phyloP scores from a whole-genome alignment of 2,329 filamentous ascomycete genomes.

The Verticillium tricorpus region DNA sequence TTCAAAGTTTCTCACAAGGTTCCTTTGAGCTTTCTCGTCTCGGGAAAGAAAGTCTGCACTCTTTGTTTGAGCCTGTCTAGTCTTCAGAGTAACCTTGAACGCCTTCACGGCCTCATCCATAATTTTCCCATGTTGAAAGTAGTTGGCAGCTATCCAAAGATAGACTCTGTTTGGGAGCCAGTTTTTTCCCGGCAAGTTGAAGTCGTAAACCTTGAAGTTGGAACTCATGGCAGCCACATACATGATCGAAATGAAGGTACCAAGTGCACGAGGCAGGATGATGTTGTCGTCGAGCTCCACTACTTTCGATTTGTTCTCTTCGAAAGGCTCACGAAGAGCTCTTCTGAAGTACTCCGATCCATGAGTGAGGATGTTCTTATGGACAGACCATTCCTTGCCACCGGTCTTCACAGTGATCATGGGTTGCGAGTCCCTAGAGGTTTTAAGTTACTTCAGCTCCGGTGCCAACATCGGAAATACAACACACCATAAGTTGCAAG shows the following conservation, averaged over 20 bases:
- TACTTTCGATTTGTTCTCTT: neutral
- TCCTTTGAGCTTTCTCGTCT: neutral
- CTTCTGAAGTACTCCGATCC: neutral
- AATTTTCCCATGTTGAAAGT: neutral
- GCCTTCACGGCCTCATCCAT: neutral
- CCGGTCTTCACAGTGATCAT: neutral
- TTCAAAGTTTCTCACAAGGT: neutral
- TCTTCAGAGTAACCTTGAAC: neutral
- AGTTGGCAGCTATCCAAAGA: neutral
- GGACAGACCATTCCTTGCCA: neutral
- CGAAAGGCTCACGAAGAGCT: neutral
- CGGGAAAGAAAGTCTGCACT: neutral
- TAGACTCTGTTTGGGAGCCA: neutral
- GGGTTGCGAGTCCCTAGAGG: neutral
- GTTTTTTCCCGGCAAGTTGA: neutral
- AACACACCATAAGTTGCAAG: too few relatives aligned
- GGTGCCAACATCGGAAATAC: too few relatives aligned
- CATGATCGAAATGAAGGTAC: neutral
- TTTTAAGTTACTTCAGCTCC: too few relatives aligned
- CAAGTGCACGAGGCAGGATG: neutral
- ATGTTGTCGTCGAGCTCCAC: neutral
- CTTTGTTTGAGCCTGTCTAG: neutral
- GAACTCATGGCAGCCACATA: neutral
- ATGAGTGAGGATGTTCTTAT: neutral
- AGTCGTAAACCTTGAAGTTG: neutral